Evolutionary conservation across 495 filamentous ascomycete species (phyloP).

Genomic region (Trichoderma reesei): DNA sequence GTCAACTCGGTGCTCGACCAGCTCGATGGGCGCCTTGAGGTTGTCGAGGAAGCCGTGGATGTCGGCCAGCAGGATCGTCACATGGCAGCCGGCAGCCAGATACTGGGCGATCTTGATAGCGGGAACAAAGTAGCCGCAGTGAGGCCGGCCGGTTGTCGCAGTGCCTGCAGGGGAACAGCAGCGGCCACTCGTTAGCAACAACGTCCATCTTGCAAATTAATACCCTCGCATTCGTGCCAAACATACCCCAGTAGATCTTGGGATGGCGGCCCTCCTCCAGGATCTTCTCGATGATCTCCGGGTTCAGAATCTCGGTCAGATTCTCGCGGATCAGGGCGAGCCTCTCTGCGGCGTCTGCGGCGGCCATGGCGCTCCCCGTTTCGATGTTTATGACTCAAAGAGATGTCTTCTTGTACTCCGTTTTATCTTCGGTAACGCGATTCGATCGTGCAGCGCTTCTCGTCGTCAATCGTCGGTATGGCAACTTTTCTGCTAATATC

Average conservation of each 20-base stretch:
- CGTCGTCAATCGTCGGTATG: not conserved
- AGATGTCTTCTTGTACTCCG: too few relatives aligned
- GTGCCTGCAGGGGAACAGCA: conserved; percentile 40
- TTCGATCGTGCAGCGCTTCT: too few relatives aligned
- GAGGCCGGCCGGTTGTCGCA: conserved; percentile 70
- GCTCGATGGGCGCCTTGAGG: conserved; percentile 75
- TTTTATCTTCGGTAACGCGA: too few relatives aligned
- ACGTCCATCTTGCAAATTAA: too few relatives aligned
- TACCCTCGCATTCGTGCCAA: conserved; percentile 6
- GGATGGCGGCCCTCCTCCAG: conserved; percentile 62
- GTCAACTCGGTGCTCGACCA: conserved; percentile 67
- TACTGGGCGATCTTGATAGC: conserved; percentile 85
- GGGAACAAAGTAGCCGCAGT: conserved; percentile 77
- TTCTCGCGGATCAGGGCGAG: conserved; percentile 70
- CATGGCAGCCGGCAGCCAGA: conserved; percentile 70
- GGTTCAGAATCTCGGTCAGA: conserved; percentile 74
- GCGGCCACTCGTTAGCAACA: conserved; percentile 13
- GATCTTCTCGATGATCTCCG: conserved; percentile 70
- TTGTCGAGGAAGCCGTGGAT: conserved; percentile 74
- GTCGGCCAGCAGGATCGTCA: conserved; percentile 75
- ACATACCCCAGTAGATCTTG: conserved; percentile 74
- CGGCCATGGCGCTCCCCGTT: conserved; percentile 5
- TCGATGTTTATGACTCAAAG: not conserved
- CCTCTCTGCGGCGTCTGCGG: conserved; percentile 18
- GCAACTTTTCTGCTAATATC: not conserved